phyloP scores from a whole-genome alignment of 805 yeast species.

The Wickerhamiella qilinensis region DNA sequence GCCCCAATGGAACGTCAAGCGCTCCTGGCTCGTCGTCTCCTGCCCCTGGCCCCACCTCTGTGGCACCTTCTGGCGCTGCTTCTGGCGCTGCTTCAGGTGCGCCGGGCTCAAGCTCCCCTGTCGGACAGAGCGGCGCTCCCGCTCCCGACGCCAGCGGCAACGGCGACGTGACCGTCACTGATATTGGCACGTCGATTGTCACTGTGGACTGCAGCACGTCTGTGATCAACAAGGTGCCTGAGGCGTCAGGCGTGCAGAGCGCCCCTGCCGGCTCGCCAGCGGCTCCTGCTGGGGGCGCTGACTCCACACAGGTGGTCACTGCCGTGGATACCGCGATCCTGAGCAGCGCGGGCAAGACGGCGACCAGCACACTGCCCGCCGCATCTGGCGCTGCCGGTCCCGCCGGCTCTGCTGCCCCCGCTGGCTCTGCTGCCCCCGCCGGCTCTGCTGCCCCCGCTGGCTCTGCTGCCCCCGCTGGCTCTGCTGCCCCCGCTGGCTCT shows the following conservation, averaged over 20 bases:
- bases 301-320: too few relatives aligned
- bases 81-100: too few relatives aligned
- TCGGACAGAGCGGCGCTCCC: background rate
- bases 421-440: constrained; percentile 20
- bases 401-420: constrained; percentile 26
- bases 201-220: background rate
- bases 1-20: background rate
- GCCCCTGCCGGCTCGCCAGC: too few relatives aligned
- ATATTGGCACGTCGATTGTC: background rate
- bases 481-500: too few relatives aligned
- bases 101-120: background rate
- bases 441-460: constrained; percentile 24
- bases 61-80: background rate
- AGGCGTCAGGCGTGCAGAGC: too few relatives aligned
- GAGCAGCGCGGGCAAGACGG: background rate
- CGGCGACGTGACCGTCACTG: background rate
- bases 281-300: too few relatives aligned
- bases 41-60: background rate
- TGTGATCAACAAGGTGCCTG: too few relatives aligned
- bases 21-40: background rate
- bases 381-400: background rate
- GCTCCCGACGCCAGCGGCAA: background rate
- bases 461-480: constrained; percentile 11
- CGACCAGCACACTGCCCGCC: too few relatives aligned
- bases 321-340: background rate